Evolutionary conservation across 768 basidiomycete genomes (phyloP).

Genomic region (Tulasnella sp.): DNA sequence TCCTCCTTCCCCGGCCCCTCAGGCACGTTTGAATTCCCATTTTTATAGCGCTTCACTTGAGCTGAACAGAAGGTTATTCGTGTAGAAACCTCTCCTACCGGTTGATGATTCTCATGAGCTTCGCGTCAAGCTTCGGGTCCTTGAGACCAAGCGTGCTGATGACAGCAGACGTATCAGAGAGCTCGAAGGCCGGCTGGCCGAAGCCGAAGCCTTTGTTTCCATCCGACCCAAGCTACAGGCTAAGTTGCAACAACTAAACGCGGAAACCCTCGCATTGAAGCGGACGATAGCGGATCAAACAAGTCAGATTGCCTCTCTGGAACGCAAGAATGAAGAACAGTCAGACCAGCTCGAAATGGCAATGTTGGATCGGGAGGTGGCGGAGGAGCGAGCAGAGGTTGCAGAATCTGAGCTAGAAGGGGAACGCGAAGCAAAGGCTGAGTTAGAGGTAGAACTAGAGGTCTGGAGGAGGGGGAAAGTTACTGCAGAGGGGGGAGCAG

Average conservation of each 20-base stretch:
- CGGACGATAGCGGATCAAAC: conserved; percentile 62
- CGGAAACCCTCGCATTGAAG: conserved; percentile 64
- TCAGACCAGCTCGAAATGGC: conserved; percentile 91
- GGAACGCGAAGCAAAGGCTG: conserved; percentile 62
- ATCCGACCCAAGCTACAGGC: conserved; percentile 85
- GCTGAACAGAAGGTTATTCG: too few species aligned
- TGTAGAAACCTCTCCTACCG: neutral
- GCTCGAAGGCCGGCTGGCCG: conserved; percentile 71
- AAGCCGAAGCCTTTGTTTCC: conserved; percentile 73
- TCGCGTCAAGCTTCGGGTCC: conserved; percentile 66
- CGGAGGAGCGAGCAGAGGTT: conserved; percentile 81
- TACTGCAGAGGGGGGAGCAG: conserved; percentile 1
- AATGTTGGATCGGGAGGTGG: conserved; percentile 91
- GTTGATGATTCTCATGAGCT: conserved; percentile 59
- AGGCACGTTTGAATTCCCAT: neutral
- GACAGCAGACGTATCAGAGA: conserved; percentile 75
- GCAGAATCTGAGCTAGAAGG: conserved; percentile 70
- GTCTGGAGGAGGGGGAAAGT: conserved; percentile 42
- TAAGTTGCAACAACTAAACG: conserved; percentile 70
- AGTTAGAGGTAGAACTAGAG: conserved; percentile 71
- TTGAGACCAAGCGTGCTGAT: conserved; percentile 79
- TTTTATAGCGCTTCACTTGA: neutral
- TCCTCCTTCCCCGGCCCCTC: neutral
- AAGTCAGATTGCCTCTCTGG: conserved; percentile 62
- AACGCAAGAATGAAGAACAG: conserved; percentile 59